Evolutionary conservation across 1,139 yeast genomes (phyloP), one percentile per base, ranked within the genome.

Genomic region (Sugiyamaella japonica): DNA sequence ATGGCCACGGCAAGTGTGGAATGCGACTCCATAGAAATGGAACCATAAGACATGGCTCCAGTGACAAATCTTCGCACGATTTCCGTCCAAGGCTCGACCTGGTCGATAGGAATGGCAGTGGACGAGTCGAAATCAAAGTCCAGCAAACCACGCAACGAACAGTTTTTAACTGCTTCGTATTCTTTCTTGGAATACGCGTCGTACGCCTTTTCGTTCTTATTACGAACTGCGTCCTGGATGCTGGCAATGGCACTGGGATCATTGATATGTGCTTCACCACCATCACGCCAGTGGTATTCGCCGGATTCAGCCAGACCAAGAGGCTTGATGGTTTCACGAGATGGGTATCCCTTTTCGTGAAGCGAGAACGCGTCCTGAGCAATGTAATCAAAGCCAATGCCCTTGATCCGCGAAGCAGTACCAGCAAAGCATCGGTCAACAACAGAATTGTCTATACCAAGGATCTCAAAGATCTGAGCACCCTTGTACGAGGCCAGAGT

Each of bases 1-100:
- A 93, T 93, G 50, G 99, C 99, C 56, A 93, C 96, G 12, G 99
- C 99, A 65, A 93, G 77, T 8, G 99, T 91, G 2, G 97, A 89
- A 73, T 93, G 99, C 1, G 97, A 90, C 74, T 93, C 99, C 96
- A 91, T 88, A 7, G 98, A 91, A 70, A 93, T 93, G 52, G 98
- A 91, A 68, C 99, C 99, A 68, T 93, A 93, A 4, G 97, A 90
- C 99, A 93, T 93, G 57, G 99, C 99, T 76, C 99, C 99, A 31
- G 99, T 91, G 63, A 91, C 93, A 70, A 93, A 93, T 67, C 99
- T 84, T 68, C 97, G 86, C 39, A 91, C 99, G 71, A 93, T 93
- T 72, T 91, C 99, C 42, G 98, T 93, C 99, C 99, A 93, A 49
- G 99, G 99, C 76, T 93, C 99, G 63, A 93, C 99, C 75, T 93